Percentiles rank a stretch among this genome's conserved stretches.
phyloP scores from a whole-genome alignment of 495 filamentous ascomycete species.

The Sordaria brevicollis region DNA sequence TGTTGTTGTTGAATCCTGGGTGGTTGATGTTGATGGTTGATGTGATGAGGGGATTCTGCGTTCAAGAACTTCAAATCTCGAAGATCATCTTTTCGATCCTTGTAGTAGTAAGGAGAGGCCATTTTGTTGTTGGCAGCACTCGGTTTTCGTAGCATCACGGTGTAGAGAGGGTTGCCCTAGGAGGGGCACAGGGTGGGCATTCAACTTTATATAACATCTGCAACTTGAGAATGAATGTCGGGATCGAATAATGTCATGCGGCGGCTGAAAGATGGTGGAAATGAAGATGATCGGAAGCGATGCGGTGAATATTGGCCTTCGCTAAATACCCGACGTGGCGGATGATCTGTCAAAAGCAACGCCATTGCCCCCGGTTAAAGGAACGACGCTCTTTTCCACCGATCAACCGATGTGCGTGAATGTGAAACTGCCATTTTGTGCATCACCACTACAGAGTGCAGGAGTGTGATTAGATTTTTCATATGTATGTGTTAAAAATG shows the following conservation, averaged over 20 bases:
- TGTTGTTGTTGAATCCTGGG: neutral
- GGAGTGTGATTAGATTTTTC: too few species aligned
- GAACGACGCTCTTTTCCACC: neutral
- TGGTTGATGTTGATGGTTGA: neutral
- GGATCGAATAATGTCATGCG: neutral
- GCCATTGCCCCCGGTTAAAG: neutral
- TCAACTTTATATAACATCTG: neutral
- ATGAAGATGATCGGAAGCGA: neutral
- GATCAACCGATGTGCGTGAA: neutral
- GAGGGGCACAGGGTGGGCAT: too few species aligned
- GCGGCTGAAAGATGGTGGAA: neutral
- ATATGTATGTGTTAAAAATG: too few species aligned
- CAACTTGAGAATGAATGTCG: neutral
- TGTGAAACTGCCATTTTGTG: neutral
- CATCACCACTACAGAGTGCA: too few species aligned
- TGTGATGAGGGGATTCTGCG: neutral
- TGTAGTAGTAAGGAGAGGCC: neutral
- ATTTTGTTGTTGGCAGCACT: too few species aligned
- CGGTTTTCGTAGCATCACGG: too few species aligned
- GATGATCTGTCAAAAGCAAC: neutral
- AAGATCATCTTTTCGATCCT: neutral
- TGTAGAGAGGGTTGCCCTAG: too few species aligned
- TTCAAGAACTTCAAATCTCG: too few species aligned
- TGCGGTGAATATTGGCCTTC: neutral
- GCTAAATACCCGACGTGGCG: neutral